These are phyloP conservation scores for Gymnopilus dilepis DNA, from an alignment of 768 basidiomycete genomes.

Conservation along the genomic window DNA sequence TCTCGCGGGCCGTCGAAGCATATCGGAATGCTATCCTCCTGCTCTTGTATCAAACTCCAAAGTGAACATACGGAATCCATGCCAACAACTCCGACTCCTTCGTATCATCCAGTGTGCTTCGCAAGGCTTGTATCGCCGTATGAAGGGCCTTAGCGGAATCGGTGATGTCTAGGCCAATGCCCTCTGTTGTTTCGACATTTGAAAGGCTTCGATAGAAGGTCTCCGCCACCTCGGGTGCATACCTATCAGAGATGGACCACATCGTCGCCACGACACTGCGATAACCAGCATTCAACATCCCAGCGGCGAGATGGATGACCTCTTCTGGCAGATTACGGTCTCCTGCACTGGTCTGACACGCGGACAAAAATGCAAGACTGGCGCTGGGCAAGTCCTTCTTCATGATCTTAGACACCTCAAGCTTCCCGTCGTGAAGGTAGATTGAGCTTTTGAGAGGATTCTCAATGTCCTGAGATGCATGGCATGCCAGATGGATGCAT, in stretches of 20 bases:
- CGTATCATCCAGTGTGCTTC: not conserved
- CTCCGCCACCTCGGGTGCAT: slow-evolving; percentile 32
- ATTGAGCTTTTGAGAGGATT: slow-evolving; percentile 30
- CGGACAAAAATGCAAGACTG: slow-evolving; percentile 41
- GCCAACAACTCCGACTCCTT: not conserved
- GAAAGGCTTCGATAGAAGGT: slow-evolving; percentile 30
- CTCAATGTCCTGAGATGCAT: slow-evolving; percentile 33
- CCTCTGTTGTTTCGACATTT: not conserved
- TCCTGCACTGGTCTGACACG: slow-evolving; percentile 41
- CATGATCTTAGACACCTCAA: slow-evolving; percentile 18
- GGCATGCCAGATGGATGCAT: slow-evolving; percentile 41
- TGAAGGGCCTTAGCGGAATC: not conserved
- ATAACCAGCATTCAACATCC: too few relatives aligned
- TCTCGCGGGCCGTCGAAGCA: too few relatives aligned
- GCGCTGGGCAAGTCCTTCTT: slow-evolving; percentile 11
- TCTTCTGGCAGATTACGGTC: slow-evolving; percentile 21
- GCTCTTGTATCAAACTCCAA: slow-evolving; percentile 12
- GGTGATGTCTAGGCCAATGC: not conserved
- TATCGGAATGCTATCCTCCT: too few relatives aligned
- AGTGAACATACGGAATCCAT: slow-evolving; percentile 14
- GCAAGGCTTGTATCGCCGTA: not conserved
- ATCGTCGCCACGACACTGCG: slow-evolving; percentile 39
- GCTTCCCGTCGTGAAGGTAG: slow-evolving; percentile 21
- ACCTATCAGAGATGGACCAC: slow-evolving; percentile 39
- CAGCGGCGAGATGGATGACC: too few relatives aligned